Percentiles rank a stretch among this genome's conserved stretches.
phyloP scores from a whole-genome alignment of 768 basidiomycete species.

The Phanerochaete sordida region DNA sequence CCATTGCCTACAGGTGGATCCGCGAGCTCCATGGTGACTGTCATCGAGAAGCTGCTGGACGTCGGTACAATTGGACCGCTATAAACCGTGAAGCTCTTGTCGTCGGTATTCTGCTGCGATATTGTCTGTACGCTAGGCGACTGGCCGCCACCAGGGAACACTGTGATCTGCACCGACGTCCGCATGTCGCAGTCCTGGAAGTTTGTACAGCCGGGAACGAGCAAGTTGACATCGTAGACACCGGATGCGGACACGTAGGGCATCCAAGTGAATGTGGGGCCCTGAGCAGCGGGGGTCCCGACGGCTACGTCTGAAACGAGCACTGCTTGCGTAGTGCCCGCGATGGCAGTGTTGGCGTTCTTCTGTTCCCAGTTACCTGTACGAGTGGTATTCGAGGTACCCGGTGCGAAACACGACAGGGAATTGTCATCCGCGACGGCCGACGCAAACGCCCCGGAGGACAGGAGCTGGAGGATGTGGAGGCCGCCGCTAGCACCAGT shows the following conservation, averaged over 20 bases:
- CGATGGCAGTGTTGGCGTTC: slow-evolving; percentile 64
- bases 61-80: slow-evolving; percentile 80
- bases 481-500: slow-evolving; percentile 75
- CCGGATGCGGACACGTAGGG: slow-evolving; percentile 92
- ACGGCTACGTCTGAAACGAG: slow-evolving; percentile 66
- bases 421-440: slow-evolving; percentile 58
- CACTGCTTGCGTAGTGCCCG: slow-evolving; percentile 77
- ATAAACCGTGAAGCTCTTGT: slow-evolving; percentile 66
- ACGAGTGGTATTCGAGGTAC: slow-evolving; percentile 60
- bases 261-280: slow-evolving; percentile 85
- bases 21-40: slow-evolving; percentile 73
- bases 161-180: slow-evolving; percentile 78
- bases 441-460: slow-evolving; percentile 88
- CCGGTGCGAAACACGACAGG: slow-evolving; percentile 74
- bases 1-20: slow-evolving; percentile 60
- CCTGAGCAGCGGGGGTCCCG: slow-evolving; percentile 52
- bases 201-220: slow-evolving; percentile 82
- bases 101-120: slow-evolving; percentile 65
- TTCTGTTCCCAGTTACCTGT: slow-evolving; percentile 71
- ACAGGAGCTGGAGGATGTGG: slow-evolving; percentile 89
- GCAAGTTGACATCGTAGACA: slow-evolving; percentile 77
- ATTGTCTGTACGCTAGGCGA: slow-evolving; percentile 66
- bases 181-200: slow-evolving; percentile 78
- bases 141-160: slow-evolving; percentile 72
- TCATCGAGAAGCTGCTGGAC: slow-evolving; percentile 65